phyloP scores from a whole-genome alignment of 2,329 filamentous ascomycete species.

The Trichoderma koningiopsis region DNA sequence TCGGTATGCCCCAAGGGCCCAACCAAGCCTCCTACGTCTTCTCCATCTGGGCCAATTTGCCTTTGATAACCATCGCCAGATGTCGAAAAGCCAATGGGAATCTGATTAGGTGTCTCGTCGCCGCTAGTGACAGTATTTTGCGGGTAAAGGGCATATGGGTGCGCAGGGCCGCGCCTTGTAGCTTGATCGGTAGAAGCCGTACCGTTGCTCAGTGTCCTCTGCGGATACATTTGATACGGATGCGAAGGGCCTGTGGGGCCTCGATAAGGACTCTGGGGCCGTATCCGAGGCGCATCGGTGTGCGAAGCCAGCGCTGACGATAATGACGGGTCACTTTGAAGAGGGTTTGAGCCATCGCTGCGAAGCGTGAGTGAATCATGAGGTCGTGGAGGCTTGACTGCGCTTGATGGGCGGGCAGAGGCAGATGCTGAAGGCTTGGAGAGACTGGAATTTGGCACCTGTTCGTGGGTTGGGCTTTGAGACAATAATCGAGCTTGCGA shows the following conservation, averaged over 20 bases:
- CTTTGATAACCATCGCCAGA: conserved; percentile 68
- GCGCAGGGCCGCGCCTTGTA: conserved; percentile 61
- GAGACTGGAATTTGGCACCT: conserved; percentile 12
- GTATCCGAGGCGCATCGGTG: conserved; percentile 43
- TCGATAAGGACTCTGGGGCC: conserved; percentile 65
- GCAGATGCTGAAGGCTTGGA: conserved; percentile 30
- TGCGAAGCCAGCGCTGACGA: conserved; percentile 35
- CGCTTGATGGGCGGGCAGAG: conserved; percentile 54
- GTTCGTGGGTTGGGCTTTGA: conserved; percentile 4
- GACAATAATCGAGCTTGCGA: conserved; percentile 16
- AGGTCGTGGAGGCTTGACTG: conserved; percentile 53
- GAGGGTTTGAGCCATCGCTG: conserved; percentile 50
- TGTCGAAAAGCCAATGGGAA: conserved; percentile 75
- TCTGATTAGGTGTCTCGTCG: conserved; percentile 53
- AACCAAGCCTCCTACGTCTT: conserved; percentile 84
- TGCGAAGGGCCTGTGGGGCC: conserved; percentile 76
- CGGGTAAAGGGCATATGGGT: conserved; percentile 84
- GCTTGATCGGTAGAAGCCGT: conserved; percentile 65
- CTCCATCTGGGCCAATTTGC: conserved; percentile 75
- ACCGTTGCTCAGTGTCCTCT: conserved; percentile 69
- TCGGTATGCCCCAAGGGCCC: conserved; percentile 88
- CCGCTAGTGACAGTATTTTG: conserved; percentile 66
- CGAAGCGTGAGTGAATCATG: conserved; percentile 55
- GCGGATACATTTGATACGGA: conserved; percentile 82
- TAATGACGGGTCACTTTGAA: conserved; percentile 20